A percentile compares a stretch with the other conserved stretches of the same genome.
These are phyloP conservation scores for Podila horticola DNA, from an alignment of 192 early-diverging fungal species.

Conservation along the genomic window DNA sequence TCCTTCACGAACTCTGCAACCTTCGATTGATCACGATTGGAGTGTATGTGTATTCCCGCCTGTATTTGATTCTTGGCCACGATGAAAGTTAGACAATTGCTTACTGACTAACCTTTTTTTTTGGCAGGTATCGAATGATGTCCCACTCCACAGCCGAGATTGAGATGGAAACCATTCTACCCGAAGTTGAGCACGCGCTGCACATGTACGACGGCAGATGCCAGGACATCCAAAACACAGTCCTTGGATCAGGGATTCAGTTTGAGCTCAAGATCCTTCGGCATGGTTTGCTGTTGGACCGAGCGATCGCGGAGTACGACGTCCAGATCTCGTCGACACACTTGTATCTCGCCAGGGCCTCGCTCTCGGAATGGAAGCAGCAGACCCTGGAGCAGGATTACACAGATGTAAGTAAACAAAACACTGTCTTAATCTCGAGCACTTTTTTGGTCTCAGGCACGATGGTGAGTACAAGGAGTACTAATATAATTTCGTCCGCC, in stretches of 20 bases:
- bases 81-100: background rate
- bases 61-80: background rate
- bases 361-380: slow-evolving; percentile 56
- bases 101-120: background rate
- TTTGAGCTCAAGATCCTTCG: slow-evolving; percentile 51
- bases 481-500: background rate
- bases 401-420: slow-evolving; percentile 28
- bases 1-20: slow-evolving; percentile 41
- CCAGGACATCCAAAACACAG: slow-evolving; percentile 11
- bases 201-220: slow-evolving; percentile 6
- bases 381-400: slow-evolving; percentile 56
- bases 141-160: slow-evolving; percentile 47
- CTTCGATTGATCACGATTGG: slow-evolving; percentile 31
- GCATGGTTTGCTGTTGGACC: slow-evolving; percentile 39
- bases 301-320: slow-evolving; percentile 54
- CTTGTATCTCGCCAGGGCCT: slow-evolving; percentile 40
- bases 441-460: no score
- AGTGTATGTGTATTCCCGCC: slow-evolving; percentile 28
- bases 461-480: background rate
- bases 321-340: slow-evolving; percentile 58
- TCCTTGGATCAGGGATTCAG: slow-evolving; percentile 55
- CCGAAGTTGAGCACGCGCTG: slow-evolving; percentile 29
- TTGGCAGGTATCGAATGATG: slow-evolving; percentile 48
- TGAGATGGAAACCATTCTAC: slow-evolving; percentile 21
- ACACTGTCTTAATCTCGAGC: no score